Conservation (phyloP, 495 filamentous ascomycete species). For the Xylaria cubensis region DNA sequence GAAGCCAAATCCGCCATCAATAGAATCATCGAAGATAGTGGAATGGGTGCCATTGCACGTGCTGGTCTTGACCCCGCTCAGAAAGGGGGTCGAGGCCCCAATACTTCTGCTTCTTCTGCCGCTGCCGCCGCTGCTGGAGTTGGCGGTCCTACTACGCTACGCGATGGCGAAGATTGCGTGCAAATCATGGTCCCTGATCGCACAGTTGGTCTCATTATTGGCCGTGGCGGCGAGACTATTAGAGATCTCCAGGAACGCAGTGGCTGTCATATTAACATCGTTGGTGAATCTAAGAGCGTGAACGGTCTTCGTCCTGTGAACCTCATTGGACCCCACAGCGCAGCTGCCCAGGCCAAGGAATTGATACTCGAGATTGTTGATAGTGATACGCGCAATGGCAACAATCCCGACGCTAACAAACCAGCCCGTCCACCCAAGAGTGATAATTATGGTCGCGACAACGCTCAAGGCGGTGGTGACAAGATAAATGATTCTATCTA, state of each 20-base stretch:
- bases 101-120: slow-evolving; percentile 29
- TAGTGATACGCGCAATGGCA: slow-evolving; percentile 72
- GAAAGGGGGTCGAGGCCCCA: slow-evolving; percentile 32
- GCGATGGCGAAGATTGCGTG: slow-evolving; percentile 74
- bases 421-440: slow-evolving; percentile 33
- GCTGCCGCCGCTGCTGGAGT: slow-evolving; percentile 42
- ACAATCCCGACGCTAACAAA: slow-evolving; percentile 39
- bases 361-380: slow-evolving; percentile 88
- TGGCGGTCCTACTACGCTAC: slow-evolving; percentile 55
- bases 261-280: slow-evolving; percentile 87
- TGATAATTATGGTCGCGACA: slow-evolving; percentile 39
- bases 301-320: slow-evolving; percentile 85
- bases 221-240: slow-evolving; percentile 84
- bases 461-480: slow-evolving; percentile 54
- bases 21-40: slow-evolving; percentile 82
- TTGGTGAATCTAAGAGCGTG: slow-evolving; percentile 82
- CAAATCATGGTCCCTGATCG: slow-evolving; percentile 92
- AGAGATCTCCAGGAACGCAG: slow-evolving; percentile 87
- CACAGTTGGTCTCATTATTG: slow-evolving; percentile 85
- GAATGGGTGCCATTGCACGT: slow-evolving; percentile 61
- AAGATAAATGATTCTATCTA: slow-evolving; percentile 79
- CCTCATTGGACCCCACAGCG: slow-evolving; percentile 72
- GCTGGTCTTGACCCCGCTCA: slow-evolving; percentile 43
- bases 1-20: slow-evolving; percentile 77
- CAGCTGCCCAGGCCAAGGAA: slow-evolving; percentile 73